Conservation (phyloP, 441 rosid genomes). For the Iberis amara region DNA sequence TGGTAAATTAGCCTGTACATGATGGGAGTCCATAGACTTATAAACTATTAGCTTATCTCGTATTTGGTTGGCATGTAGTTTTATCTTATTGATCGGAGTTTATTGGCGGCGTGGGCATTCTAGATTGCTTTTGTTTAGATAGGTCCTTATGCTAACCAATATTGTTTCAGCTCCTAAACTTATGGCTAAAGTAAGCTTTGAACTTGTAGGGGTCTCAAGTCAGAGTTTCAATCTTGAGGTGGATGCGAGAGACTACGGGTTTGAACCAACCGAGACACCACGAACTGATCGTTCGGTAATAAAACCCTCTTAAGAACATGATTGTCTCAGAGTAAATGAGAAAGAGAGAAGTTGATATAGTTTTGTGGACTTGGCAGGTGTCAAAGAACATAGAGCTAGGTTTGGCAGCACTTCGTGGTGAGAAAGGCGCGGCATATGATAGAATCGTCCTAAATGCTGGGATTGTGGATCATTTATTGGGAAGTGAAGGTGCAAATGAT, state of each 20-base stretch:
- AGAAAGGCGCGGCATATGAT: constrained; percentile 83
- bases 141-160: background rate
- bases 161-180: background rate
- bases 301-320: constrained; percentile 11
- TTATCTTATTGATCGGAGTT: background rate
- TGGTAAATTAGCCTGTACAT: background rate
- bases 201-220: constrained; percentile 61
- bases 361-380: constrained; percentile 38
- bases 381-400: constrained; percentile 86
- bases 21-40: background rate
- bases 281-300: constrained; percentile 90
- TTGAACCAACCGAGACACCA: constrained; percentile 83
- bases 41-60: background rate
- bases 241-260: constrained; percentile 75
- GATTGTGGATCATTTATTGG: constrained; percentile 82
- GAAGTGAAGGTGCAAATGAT: constrained; percentile 81
- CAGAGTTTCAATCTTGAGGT: constrained; percentile 76
- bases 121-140: constrained; percentile 2
- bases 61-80: constrained; percentile 12
- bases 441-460: constrained; percentile 82
- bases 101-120: no score
- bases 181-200: constrained; percentile 11
- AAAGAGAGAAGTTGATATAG: background rate
- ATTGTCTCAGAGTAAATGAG: background rate
- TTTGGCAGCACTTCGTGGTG: constrained; percentile 66